Conservation (phyloP, 352 stramenopile species). For the Pythium periplocum region DNA sequence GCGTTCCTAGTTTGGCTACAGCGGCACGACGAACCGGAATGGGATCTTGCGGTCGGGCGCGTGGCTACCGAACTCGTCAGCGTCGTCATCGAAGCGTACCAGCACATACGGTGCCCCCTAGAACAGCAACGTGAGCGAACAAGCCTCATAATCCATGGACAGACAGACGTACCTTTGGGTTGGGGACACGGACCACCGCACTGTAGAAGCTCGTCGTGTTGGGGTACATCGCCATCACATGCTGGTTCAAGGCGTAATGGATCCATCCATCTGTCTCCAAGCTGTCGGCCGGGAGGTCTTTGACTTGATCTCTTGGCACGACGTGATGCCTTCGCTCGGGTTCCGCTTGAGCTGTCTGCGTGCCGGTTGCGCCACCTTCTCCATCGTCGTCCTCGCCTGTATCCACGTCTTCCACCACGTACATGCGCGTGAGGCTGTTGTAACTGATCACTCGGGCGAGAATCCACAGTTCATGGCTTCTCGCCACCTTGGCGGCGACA, state of each 20-base stretch:
- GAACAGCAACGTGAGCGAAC: background rate
- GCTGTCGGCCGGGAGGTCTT: slow-evolving; percentile 84
- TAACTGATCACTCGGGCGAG: slow-evolving; percentile 89
- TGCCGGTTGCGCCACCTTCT: background rate
- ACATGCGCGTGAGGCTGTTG: slow-evolving; percentile 86
- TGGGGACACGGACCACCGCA: slow-evolving; percentile 87
- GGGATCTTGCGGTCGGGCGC: slow-evolving; percentile 92
- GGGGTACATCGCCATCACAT: slow-evolving; percentile 97
- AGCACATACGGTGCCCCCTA: slow-evolving; percentile 90
- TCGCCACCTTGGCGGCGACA: slow-evolving; percentile 69
- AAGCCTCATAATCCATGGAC: slow-evolving; percentile 5
- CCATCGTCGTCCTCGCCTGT: slow-evolving; percentile 79
- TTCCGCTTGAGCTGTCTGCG: background rate
- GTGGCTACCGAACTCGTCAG: slow-evolving; percentile 82
- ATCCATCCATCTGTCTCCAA: slow-evolving; percentile 66
- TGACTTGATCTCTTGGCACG: slow-evolving; percentile 76
- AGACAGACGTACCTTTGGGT: slow-evolving; percentile 54
- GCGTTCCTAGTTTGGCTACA: slow-evolving; percentile 2
- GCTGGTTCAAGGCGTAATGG: slow-evolving; percentile 82
- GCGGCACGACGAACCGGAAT: slow-evolving; percentile 91
- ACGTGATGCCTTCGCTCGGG: slow-evolving; percentile 48
- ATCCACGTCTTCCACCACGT: slow-evolving; percentile 95
- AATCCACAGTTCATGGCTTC: slow-evolving; percentile 89
- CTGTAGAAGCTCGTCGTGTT: slow-evolving; percentile 97
- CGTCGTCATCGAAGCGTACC: slow-evolving; percentile 97